phyloP scores from a whole-genome alignment of 106 monocot genomes.

The Platanthera guangdongensis region DNA sequence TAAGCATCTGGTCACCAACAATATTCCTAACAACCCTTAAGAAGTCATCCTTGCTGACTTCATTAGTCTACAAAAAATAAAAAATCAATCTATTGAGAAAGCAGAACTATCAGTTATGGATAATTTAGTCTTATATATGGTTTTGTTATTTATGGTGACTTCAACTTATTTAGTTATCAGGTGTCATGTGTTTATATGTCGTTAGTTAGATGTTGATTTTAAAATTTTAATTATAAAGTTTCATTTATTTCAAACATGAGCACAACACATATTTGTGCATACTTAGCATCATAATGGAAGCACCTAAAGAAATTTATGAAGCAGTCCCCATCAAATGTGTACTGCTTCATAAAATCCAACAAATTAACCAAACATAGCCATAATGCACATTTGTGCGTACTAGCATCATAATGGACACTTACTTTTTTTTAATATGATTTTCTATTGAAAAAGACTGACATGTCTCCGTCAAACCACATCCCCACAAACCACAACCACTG shows the following conservation, averaged over 20 bases:
- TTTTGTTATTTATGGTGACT: too few species aligned
- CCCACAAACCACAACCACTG: neutral
- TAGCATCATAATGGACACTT: too few species aligned
- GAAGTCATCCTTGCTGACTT: constrained; percentile 86
- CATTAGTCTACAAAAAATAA: constrained; percentile 51
- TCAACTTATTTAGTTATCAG: too few species aligned
- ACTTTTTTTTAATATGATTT: neutral
- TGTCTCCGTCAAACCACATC: neutral
- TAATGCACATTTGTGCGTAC: too few species aligned
- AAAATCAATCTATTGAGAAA: neutral
- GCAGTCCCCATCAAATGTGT: neutral
- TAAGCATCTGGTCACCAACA: constrained; percentile 94
- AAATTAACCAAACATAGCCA: too few species aligned
- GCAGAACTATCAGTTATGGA: neutral
- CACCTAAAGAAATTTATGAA: neutral
- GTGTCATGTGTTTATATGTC: too few species aligned
- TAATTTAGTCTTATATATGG: too few species aligned
- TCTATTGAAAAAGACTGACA: neutral
- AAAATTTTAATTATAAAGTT: too few species aligned
- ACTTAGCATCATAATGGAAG: neutral
- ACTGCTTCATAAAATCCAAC: too few species aligned
- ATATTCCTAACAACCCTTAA: constrained; percentile 86
- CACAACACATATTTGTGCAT: too few species aligned
- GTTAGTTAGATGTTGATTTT: too few species aligned
- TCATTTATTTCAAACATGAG: neutral